These are phyloP conservation scores for Gloeophyllum trabeum DNA, from an alignment of 768 basidiomycete species.

Conservation along the genomic window DNA sequence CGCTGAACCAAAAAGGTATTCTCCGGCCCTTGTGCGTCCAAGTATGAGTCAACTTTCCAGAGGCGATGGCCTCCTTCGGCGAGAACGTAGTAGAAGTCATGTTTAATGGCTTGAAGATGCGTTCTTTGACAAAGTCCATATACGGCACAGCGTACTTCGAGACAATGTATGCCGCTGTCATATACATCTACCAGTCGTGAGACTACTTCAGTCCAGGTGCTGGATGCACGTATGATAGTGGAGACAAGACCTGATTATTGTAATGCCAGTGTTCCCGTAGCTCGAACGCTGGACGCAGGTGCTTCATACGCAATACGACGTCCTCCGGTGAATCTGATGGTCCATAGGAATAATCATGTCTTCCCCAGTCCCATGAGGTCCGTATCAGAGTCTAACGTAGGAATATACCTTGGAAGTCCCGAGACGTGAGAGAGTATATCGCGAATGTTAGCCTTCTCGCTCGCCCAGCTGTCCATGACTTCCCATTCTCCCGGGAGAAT, in stretches of 20 bases:
- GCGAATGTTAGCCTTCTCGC: conserved; percentile 20
- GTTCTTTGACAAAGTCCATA: conserved; percentile 26
- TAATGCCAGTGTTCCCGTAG: conserved; percentile 26
- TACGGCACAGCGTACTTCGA: conserved; percentile 22
- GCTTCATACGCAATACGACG: conserved; percentile 13
- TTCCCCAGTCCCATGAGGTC: conserved; percentile 4
- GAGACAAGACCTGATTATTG: conserved; percentile 29
- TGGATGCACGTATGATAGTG: not conserved
- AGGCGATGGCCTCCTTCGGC: conserved; percentile 16
- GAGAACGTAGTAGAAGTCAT: conserved; percentile 31
- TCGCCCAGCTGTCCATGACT: conserved; percentile 29
- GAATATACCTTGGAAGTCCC: conserved; percentile 23
- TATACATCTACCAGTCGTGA: conserved; percentile 24
- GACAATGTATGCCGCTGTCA: conserved; percentile 22
- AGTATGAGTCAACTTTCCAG: conserved; percentile 21
- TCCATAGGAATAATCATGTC: conserved; percentile 23
- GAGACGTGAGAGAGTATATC: conserved; percentile 29
- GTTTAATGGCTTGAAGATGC: conserved; percentile 26
- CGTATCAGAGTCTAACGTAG: not conserved
- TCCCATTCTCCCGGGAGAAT: conserved; percentile 29
- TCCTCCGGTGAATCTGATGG: conserved; percentile 16
- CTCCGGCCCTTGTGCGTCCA: conserved; percentile 21
- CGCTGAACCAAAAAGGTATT: conserved; percentile 20
- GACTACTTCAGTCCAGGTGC: not conserved
- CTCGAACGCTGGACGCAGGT: conserved; percentile 21